Percentiles rank a stretch among this genome's conserved stretches.
Conservation (phyloP, 1,284 basidiomycete species). For the Tilletia walkeri region DNA sequence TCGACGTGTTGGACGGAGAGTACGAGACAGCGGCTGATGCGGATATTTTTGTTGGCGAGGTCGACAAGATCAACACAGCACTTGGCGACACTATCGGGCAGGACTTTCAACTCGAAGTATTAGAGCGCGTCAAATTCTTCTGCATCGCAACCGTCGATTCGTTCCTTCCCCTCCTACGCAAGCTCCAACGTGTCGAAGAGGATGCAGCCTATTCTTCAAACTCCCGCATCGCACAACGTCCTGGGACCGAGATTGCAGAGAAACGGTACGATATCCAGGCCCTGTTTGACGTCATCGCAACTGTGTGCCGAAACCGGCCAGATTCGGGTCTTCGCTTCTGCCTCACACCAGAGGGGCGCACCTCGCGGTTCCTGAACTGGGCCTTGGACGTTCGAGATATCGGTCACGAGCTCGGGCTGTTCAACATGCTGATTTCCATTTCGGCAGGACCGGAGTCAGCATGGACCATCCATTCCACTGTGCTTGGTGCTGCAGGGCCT, state of each 20-base stretch:
- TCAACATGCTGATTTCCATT: constrained; percentile 52
- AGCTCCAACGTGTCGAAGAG: constrained; percentile 52
- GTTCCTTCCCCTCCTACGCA: constrained; percentile 48
- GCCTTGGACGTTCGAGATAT: constrained; percentile 52
- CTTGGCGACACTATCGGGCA: not conserved
- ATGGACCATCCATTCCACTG: constrained; percentile 37
- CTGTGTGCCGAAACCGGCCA: constrained; percentile 44
- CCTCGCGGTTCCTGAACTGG: constrained; percentile 52
- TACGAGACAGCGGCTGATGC: constrained; percentile 42
- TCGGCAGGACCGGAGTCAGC: constrained; percentile 45
- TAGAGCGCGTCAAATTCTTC: constrained; percentile 48
- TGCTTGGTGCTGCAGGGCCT: constrained; percentile 26
- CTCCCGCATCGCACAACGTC: constrained; percentile 38
- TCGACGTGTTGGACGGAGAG: constrained; percentile 62
- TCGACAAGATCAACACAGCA: constrained; percentile 35
- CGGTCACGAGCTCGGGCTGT: constrained; percentile 51
- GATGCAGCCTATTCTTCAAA: constrained; percentile 49
- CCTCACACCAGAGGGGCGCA: constrained; percentile 36
- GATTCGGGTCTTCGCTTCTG: constrained; percentile 50
- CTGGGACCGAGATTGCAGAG: constrained; percentile 22
- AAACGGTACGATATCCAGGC: constrained; percentile 54
- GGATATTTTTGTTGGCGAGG: constrained; percentile 21
- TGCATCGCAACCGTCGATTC: constrained; percentile 36
- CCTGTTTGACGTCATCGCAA: constrained; percentile 49
- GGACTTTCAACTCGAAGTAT: constrained; percentile 47